phyloP scores from a whole-genome alignment of 345 rosid species.

The Brassica napus region Da-Ae NC_063449.1:20768001-20768500 shows the following conservation, averaged over 20 bases:
- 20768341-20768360: slow-evolving; percentile 24
- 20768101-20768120: background rate
- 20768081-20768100: background rate
- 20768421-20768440: background rate
- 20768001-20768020: background rate
- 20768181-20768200: slow-evolving; percentile 15
- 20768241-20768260: slow-evolving; percentile 2
- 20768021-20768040: background rate
- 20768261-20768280: slow-evolving; percentile 31
- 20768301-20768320: slow-evolving; percentile 38
- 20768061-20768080: background rate
- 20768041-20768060: background rate
- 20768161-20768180: background rate
- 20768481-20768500: background rate
- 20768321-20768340: slow-evolving; percentile 33
- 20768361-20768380: slow-evolving; percentile 28
- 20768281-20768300: slow-evolving; percentile 20
- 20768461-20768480: slow-evolving; percentile 31
- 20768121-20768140: background rate
- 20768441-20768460: slow-evolving; percentile 17
- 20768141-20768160: background rate
- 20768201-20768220: slow-evolving; percentile 27
- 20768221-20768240: background rate
- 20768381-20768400: slow-evolving; percentile 26
- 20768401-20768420: slow-evolving; percentile 21